These are phyloP conservation scores for Trichoderma afroharzianum DNA, from an alignment of 2,329 filamentous ascomycete species.

Conservation along the genomic window DNA sequence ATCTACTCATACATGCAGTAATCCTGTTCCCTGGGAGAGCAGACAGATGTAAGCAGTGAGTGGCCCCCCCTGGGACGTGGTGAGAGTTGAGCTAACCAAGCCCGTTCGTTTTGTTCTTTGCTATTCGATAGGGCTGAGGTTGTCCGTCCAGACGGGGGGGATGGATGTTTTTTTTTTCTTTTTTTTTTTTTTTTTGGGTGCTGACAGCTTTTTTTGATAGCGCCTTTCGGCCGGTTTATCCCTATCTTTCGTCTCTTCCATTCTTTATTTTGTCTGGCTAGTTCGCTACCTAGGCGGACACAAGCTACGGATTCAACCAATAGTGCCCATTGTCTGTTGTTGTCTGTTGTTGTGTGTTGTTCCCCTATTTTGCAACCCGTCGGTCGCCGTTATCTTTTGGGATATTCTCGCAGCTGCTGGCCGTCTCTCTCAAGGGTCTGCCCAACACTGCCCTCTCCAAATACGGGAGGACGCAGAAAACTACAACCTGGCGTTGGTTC, in stretches of 20 bases:
- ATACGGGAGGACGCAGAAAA: neutral
- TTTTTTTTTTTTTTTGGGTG: too few species aligned
- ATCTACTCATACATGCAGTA: too few species aligned
- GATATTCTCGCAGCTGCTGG: neutral
- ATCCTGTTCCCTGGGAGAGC: neutral
- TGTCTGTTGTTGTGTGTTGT: neutral
- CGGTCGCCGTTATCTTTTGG: neutral
- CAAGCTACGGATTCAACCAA: neutral
- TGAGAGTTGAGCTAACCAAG: neutral
- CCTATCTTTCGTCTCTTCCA: neutral
- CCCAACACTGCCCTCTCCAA: neutral
- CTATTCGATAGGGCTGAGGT: neutral
- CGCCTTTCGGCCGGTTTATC: neutral
- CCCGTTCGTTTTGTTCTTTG: neutral
- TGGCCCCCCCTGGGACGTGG: neutral
- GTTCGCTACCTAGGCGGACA: neutral
- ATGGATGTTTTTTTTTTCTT: neutral
- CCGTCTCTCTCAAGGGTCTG: neutral
- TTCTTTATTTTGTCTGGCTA: neutral
- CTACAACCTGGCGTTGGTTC: neutral
- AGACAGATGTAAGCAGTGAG: neutral
- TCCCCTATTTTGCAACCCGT: neutral
- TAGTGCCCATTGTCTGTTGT: neutral
- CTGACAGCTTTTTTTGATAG: neutral
- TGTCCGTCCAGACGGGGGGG: neutral